Evolutionary conservation across 768 basidiomycete species (phyloP).

Genomic region (Suillus spraguei): DNA sequence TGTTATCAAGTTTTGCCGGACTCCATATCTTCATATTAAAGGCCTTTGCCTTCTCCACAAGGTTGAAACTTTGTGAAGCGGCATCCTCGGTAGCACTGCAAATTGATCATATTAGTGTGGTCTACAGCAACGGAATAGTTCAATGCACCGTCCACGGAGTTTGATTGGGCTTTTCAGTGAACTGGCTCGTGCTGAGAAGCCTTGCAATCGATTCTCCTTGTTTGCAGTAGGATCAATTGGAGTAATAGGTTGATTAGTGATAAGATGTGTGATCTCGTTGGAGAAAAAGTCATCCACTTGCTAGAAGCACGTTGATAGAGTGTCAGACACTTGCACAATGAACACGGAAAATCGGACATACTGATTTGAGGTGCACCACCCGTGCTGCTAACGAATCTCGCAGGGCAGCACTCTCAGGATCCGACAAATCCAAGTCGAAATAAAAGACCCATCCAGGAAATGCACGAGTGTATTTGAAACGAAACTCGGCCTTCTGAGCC

Average conservation of each 20-base stretch:
- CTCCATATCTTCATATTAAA: slow-evolving; percentile 90
- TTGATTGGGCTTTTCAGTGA: slow-evolving; percentile 68
- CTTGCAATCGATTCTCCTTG: slow-evolving; percentile 63
- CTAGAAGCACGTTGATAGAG: slow-evolving; percentile 42
- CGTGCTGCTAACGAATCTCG: slow-evolving; percentile 50
- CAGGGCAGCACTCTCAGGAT: slow-evolving; percentile 36
- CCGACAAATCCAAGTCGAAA: slow-evolving; percentile 66
- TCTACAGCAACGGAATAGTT: background rate
- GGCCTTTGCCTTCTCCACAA: slow-evolving; percentile 65
- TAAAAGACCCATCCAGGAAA: slow-evolving; percentile 88
- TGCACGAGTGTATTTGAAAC: slow-evolving; percentile 78
- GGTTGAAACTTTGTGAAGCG: slow-evolving; percentile 41
- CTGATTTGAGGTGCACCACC: slow-evolving; percentile 74
- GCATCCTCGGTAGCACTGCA: slow-evolving; percentile 35
- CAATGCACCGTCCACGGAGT: slow-evolving; percentile 55
- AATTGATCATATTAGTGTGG: slow-evolving; percentile 11
- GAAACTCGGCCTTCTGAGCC: slow-evolving; percentile 69
- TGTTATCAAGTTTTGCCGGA: slow-evolving; percentile 67
- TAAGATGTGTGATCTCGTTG: slow-evolving; percentile 82
- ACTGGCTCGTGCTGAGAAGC: slow-evolving; percentile 25
- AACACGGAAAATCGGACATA: slow-evolving; percentile 44
- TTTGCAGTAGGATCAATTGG: slow-evolving; percentile 42
- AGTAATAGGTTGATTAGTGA: slow-evolving; percentile 59
- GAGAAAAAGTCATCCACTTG: slow-evolving; percentile 89
- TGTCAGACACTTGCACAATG: slow-evolving; percentile 7